Evolutionary conservation across 1,139 yeast genomes (phyloP), one percentile per base, ranked within the genome.

Genomic region (Magnusiomyces suaveolens): DNA sequence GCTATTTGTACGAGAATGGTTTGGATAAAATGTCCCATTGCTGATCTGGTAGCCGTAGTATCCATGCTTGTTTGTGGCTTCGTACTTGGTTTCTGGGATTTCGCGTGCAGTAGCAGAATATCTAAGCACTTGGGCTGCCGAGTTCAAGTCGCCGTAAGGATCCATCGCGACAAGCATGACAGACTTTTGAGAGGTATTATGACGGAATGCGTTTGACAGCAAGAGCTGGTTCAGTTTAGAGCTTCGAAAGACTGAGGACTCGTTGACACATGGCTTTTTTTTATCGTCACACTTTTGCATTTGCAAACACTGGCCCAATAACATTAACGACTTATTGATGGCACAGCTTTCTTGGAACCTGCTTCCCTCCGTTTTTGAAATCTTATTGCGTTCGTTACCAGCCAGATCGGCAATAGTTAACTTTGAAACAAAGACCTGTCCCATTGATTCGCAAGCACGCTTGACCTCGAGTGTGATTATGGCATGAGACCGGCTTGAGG

Each of bases 101-200:
- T 67, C 66, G 16, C 67, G 58, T 1, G 70, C 72, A 47, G 74
- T 69, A 24, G 75, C 69, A 2, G 74, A 66, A 53, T 74, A 74
- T 52, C 74, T 60, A 52, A 75, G 63, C 24, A 75, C 72, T 59
- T 74, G 78, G n/a, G 80, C 67, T 46, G 81, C 79, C 10, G 82
- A 78, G 16, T 83, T 82, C 29, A 81, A 80, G 53, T 69, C 71
- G 25, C 84, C 85, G 59, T 77, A 78, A 0, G 87, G 86, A 62
- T 84, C 89, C 54, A 84, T 70, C 50, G 83, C 84, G 43, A 83
- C 77, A 29, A 83, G 61, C 46, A 69, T 60, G 1, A 60, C 62
- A 2, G 68, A 59, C 43, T 60, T 60, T 50, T 65, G 55, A 68
- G 69, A 56, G 48, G 70, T 65, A 23, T 62, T 58, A 46, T 66